Evolutionary conservation across 257 asterid genomes (phyloP).

Genomic region (Lantana camara): DNA sequence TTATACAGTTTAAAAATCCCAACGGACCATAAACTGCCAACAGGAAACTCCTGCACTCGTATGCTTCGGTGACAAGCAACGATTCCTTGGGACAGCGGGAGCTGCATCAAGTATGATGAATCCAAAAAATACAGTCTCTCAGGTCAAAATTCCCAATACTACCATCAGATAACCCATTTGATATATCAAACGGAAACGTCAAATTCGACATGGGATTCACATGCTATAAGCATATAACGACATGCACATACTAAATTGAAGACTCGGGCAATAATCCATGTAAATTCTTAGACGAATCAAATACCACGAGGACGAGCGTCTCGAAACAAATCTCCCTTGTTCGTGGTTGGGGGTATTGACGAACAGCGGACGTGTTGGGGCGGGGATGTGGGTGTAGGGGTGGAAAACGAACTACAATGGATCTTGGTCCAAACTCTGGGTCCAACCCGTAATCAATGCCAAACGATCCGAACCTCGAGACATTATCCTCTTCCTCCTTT

Average conservation of each 20-base stretch:
- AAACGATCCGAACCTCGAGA: conserved; percentile 54
- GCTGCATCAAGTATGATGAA: conserved; percentile 97
- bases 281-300: neutral
- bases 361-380: conserved; percentile 39
- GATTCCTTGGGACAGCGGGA: conserved; percentile 97
- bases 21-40: too few relatives aligned
- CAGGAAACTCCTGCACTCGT: conserved; percentile 88
- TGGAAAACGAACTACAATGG: conserved; percentile 36
- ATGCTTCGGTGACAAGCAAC: conserved; percentile 92
- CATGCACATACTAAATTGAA: neutral
- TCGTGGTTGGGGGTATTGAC: conserved; percentile 31
- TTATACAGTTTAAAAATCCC: too few relatives aligned
- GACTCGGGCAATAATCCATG: neutral
- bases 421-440: conserved; percentile 39
- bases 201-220: too few relatives aligned
- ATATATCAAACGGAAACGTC: too few relatives aligned
- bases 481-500: conserved; percentile 57
- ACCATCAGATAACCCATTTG: too few relatives aligned
- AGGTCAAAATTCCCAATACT: conserved; percentile 53
- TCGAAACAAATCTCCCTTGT: conserved; percentile 23
- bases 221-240: too few relatives aligned
- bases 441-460: conserved; percentile 57
- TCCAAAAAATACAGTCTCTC: conserved; percentile 89
- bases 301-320: conserved; percentile 14
- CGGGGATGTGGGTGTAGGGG: conserved; percentile 22